A percentile compares a stretch with the other conserved stretches of the same genome.
phyloP scores from a whole-genome alignment of 495 filamentous ascomycete genomes.

The Pyrenula aspistea region DNA sequence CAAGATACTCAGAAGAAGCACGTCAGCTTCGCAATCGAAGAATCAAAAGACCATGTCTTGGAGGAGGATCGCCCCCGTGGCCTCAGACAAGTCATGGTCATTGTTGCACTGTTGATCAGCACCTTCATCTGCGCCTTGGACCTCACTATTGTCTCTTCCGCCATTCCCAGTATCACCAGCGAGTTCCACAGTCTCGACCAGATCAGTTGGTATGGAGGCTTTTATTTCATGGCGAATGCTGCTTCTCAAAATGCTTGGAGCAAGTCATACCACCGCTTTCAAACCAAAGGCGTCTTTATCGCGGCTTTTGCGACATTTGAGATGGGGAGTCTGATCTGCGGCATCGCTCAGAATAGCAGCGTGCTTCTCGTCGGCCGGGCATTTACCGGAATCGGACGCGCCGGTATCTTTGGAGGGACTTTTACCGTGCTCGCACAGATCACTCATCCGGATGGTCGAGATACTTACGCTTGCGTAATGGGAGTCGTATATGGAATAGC shows the following conservation, averaged over 20 bases:
- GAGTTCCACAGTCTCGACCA: conserved; percentile 15
- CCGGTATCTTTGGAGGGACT: conserved; percentile 73
- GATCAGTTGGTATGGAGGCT: conserved; percentile 17
- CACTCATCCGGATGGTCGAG: conserved; percentile 58
- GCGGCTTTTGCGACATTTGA: conserved; percentile 67
- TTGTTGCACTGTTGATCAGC: conserved; percentile 33
- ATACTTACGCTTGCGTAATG: conserved; percentile 62
- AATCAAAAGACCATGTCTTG: no score
- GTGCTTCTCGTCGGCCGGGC: conserved; percentile 76
- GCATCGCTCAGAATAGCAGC: conserved; percentile 56
- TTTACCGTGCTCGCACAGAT: conserved; percentile 67
- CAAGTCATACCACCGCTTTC: conserved; percentile 17
- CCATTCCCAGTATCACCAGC: conserved; percentile 16
- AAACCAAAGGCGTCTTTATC: conserved; percentile 24
- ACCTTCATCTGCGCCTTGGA: conserved; percentile 40
- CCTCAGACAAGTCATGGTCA: conserved; percentile 14
- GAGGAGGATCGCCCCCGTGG: background rate
- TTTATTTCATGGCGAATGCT: conserved; percentile 15
- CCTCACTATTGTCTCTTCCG: conserved; percentile 16
- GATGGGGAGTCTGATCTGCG: conserved; percentile 69
- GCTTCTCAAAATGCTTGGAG: conserved; percentile 18
- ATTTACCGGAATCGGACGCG: conserved; percentile 73
- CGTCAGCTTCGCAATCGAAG: no score
- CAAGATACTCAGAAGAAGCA: no score
- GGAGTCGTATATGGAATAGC: conserved; percentile 53